Conservation (phyloP, 2,329 filamentous ascomycete species). For the Fusarium floridanum region DNA sequence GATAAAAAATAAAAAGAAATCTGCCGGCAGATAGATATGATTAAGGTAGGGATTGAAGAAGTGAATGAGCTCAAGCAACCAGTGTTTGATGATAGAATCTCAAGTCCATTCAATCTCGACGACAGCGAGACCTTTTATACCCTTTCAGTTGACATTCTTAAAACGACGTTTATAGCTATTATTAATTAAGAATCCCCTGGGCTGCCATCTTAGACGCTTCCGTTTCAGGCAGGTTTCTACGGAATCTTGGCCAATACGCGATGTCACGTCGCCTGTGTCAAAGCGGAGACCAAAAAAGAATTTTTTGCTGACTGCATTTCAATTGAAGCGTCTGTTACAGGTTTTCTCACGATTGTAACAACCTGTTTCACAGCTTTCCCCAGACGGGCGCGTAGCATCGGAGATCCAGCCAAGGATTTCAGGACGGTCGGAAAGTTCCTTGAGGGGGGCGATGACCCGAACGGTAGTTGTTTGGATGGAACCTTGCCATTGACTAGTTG, state of each 20-base stretch:
- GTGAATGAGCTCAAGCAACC: neutral
- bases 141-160: neutral
- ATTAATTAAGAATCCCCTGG: neutral
- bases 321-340: neutral
- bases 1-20: neutral
- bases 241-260: neutral
- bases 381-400: neutral
- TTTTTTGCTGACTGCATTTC: neutral
- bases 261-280: neutral
- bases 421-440: neutral
- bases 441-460: neutral
- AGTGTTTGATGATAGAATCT: neutral
- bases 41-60: neutral
- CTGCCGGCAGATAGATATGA: neutral
- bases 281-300: neutral
- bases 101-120: neutral
- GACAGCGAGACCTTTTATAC: neutral
- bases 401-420: neutral
- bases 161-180: neutral
- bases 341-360: neutral
- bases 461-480: neutral
- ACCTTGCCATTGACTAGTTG: neutral
- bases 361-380: neutral
- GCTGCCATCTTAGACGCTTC: neutral
- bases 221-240: neutral